Base-by-base conservation (phyloP, 345 rosid species). In the Schrenkiella parvula region DNA sequence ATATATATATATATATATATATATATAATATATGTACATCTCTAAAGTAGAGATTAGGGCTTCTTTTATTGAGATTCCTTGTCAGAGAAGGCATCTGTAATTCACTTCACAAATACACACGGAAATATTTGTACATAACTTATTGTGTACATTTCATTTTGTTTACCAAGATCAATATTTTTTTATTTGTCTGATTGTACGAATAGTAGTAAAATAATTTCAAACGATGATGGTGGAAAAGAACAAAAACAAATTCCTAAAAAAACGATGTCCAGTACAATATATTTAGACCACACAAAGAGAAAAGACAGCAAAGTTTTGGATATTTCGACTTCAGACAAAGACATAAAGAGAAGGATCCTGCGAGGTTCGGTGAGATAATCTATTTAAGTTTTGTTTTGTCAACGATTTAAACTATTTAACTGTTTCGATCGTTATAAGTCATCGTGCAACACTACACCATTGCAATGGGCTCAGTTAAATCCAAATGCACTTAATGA, bases 271-370 rank as follows among this genome's bases (percentile, higher is more conserved):
- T 51, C 38, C 2, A 25, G 71, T 73, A 17, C 71, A 55, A 46
- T 64, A 57, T 37, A 73, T 64, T 22, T 32, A 72, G 70, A 64
- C 71, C 69, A 39, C 69, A 63, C 19, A 42, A 23, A 46, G 15
- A 62, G 17, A 37, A 26, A 38, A 11, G 13, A 73, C 59, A 65
- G 25, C 50, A 55, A 44, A 64, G 4, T 10, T 31, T 47, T 34
- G 48, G 42, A 5, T 2, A 12, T 60, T 60, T 59, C 42, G 38
- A 71, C 68, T 11, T 50, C 42, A 50, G 68, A 71, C 61, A 63
- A 54, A 64, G 58, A 55, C 71, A 55, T 44, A 56, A 35, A 65
- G 53, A 73, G 72, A 73, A 57, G 35, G 67, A 66, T 66, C 66
- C 8, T 28, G 35, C 47, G 67, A 66, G 50, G 52, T 57, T 73